These are phyloP conservation scores for Clohesyomyces aquaticus DNA, from an alignment of 495 filamentous ascomycete genomes.

Conservation along the genomic window DNA sequence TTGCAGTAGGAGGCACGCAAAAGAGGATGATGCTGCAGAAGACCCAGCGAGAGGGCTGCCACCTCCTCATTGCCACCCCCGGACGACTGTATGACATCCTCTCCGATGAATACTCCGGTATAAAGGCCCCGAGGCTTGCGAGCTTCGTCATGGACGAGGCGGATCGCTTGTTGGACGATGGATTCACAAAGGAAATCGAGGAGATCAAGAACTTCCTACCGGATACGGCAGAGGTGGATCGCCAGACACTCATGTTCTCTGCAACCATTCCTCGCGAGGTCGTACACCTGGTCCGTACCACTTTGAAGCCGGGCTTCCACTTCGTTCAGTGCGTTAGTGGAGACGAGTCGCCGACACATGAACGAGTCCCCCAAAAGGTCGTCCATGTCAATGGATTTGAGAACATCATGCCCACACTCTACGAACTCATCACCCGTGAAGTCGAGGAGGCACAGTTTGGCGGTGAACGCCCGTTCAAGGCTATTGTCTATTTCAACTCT, in stretches of 20 bases:
- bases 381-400: slow-evolving; percentile 68
- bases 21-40: slow-evolving; percentile 65
- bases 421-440: slow-evolving; percentile 72
- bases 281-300: slow-evolving; percentile 70
- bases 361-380: slow-evolving; percentile 76
- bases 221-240: slow-evolving; percentile 58
- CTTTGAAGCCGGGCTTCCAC: slow-evolving; percentile 73
- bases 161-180: slow-evolving; percentile 86
- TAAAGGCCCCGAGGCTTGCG: slow-evolving; percentile 73
- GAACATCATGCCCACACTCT: slow-evolving; percentile 73
- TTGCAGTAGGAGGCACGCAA: slow-evolving; percentile 84
- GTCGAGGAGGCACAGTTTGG: slow-evolving; percentile 45
- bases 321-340: slow-evolving; percentile 81
- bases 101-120: slow-evolving; percentile 63
- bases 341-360: slow-evolving; percentile 82
- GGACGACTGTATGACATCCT: slow-evolving; percentile 87
- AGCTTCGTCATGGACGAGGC: slow-evolving; percentile 94
- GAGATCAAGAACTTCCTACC: slow-evolving; percentile 72
- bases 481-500: slow-evolving; percentile 84
- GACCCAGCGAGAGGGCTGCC: slow-evolving; percentile 76
- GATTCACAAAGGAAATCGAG: slow-evolving; percentile 78
- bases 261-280: slow-evolving; percentile 88
- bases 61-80: slow-evolving; percentile 87
- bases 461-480: slow-evolving; percentile 75
- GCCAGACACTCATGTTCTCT: slow-evolving; percentile 92